Base-by-base conservation (phyloP, 768 basidiomycete species). In the Boletus rex-veris region DNA sequence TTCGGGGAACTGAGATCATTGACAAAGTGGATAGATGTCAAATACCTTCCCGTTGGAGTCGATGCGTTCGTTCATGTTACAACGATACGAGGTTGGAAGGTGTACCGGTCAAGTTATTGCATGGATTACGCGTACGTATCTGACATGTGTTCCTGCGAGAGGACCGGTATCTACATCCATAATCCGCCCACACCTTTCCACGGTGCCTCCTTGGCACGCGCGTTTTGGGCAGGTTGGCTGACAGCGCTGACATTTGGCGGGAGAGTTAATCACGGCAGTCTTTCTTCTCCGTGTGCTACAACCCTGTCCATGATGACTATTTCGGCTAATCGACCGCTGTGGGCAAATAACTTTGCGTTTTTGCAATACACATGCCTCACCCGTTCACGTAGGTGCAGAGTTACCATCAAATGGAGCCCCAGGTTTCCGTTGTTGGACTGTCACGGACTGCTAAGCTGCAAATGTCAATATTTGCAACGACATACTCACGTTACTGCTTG, bases 41-140 rank as follows among this genome's bases (percentile, higher is more conserved):
- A 16, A 15, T 48, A 41, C 52, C 44, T 14, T 36, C 28, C n/a
- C 42, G 59, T 60, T 63, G 54, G 56, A 36, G 19, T 57, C 59
- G 2, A 21, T 45, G 55, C 59, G 12, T 45, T 65, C 36, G 7
- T 31, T 31, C 57, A 65, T 45, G 61, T 52, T 65, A 44, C 52
- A 35, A 51, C 21, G 42, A 21, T 28, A 39, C 45, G 35, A 50
- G 5, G 36, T 42, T 38, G 7, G 40, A 42, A 38, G n/a, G 30
- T 45, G 53, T 60, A 58, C 66, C 58, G 50, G 5, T 36, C 33
- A 26, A 26, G 48, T 16, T 38, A 60, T 47, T 38, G 50, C 30
- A n/a, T 31, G 21, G 16, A 52, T 50, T 39, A 15, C 28, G n/a
- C 16, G n/a, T 21, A 44, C 16, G n/a, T 21, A 44, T 37, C 2